phyloP scores from a whole-genome alignment of 2,329 filamentous ascomycete species.

The Pyrenophora tritici-repentis region DNA sequence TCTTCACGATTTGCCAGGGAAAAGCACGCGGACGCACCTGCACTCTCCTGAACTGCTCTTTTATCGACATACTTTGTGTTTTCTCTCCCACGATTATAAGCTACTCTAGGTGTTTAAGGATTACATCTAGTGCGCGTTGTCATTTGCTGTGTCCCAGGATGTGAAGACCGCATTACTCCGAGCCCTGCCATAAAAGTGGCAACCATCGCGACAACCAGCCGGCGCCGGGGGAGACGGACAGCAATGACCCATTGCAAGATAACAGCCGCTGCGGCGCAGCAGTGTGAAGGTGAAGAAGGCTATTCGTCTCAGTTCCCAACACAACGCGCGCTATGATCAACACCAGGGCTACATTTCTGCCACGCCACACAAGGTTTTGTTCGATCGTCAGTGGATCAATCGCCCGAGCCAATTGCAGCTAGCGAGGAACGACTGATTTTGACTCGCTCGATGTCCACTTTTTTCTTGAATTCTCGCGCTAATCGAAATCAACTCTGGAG shows the following conservation, averaged over 20 bases:
- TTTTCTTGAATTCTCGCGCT: no score
- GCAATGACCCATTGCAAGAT: neutral
- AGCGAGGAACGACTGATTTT: neutral
- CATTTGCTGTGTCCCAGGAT: no score
- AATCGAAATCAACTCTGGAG: no score
- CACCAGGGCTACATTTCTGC: neutral
- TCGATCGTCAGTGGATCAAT: neutral
- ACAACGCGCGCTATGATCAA: neutral
- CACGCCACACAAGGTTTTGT: neutral
- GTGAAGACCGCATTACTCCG: neutral
- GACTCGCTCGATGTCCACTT: no score
- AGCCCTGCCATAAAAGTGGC: neutral
- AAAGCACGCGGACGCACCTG: neutral
- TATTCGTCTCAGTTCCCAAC: neutral
- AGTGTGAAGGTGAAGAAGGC: neutral
- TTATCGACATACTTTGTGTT: no score
- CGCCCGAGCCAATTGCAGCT: conserved; percentile 4
- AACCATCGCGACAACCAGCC: neutral
- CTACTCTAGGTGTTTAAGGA: no score
- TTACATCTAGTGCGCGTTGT: no score
- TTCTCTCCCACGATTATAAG: no score
- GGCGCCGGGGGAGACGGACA: neutral
- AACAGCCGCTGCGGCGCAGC: neutral
- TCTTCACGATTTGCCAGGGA: conserved; percentile 1
- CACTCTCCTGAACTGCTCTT: no score